phyloP scores from a whole-genome alignment of 2,329 filamentous ascomycete species.

The Hypoxylon sp. region DNA sequence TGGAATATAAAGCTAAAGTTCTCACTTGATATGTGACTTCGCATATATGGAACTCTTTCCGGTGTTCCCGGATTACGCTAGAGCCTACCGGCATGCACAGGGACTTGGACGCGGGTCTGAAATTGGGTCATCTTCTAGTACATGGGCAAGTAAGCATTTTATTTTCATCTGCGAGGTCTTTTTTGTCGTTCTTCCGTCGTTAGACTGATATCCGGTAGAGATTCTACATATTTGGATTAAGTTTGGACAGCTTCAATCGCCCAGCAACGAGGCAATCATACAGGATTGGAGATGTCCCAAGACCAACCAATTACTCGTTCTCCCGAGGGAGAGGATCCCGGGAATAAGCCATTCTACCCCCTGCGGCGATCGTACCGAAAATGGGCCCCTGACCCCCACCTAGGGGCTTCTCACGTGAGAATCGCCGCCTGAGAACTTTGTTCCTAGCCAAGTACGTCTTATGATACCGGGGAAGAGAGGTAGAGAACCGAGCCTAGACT shows the following conservation, averaged over 20 bases:
- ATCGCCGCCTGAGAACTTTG: conserved; percentile 20
- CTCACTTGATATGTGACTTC: conserved; percentile 15
- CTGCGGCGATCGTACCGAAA: conserved; percentile 42
- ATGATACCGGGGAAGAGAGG: conserved; percentile 16
- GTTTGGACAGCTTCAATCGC: conserved; percentile 8
- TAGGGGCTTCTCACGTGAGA: conserved; percentile 36
- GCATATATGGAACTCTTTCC: conserved; percentile 25
- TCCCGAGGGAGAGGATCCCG: conserved; percentile 32
- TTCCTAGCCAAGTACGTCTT: conserved; percentile 21
- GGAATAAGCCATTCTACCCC: conserved; percentile 36
- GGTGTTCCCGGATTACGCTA: conserved; percentile 33
- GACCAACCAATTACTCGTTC: conserved; percentile 29
- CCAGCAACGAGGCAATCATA: neutral
- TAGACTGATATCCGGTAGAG: neutral
- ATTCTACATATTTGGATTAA: neutral
- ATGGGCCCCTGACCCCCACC: conserved; percentile 39
- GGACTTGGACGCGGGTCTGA: conserved; percentile 17
- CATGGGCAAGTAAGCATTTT: neutral
- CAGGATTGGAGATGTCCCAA: conserved; percentile 18
- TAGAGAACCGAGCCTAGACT: conserved; percentile 4
- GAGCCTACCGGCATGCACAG: conserved; percentile 9
- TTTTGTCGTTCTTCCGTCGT: neutral
- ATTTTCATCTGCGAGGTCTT: neutral
- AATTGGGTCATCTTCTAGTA: conserved; percentile 9
- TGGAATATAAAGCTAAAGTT: conserved; percentile 5